A percentile compares a stretch with the other conserved stretches of the same genome.
These are phyloP conservation scores for Suhomyces tanzawaensis DNA, from an alignment of 805 yeast genomes.

Conservation along the genomic window DNA sequence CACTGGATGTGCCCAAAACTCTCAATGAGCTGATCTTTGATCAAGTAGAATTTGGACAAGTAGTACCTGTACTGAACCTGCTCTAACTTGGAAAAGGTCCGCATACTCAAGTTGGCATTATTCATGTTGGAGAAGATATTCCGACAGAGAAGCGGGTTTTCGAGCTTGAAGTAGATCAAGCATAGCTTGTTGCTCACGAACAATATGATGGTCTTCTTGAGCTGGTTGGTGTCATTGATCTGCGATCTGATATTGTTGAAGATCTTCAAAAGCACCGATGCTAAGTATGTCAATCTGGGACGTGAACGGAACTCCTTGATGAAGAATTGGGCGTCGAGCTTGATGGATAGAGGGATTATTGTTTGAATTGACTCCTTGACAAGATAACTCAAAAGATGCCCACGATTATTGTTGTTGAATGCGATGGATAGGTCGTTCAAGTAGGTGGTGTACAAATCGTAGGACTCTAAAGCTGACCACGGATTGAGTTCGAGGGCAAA, in stretches of 20 bases:
- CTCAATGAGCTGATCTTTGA: constrained; percentile 48
- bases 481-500: constrained; percentile 54
- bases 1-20: constrained; percentile 53
- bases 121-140: constrained; percentile 62
- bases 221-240: constrained; percentile 31
- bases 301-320: constrained; percentile 37
- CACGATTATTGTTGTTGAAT: constrained; percentile 43
- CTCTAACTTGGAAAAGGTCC: constrained; percentile 41
- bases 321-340: constrained; percentile 40
- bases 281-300: constrained; percentile 49
- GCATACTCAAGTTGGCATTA: constrained; percentile 44
- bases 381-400: constrained; percentile 34
- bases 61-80: constrained; percentile 53
- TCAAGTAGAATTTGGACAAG: constrained; percentile 52
- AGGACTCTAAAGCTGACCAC: constrained; percentile 48
- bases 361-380: constrained; percentile 35
- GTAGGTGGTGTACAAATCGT: constrained; percentile 51
- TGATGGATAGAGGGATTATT: constrained; percentile 45
- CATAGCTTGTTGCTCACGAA: constrained; percentile 55
- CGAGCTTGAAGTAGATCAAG: constrained; percentile 52
- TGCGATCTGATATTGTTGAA: constrained; percentile 61
- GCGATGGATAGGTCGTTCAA: constrained; percentile 49
- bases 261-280: constrained; percentile 53
- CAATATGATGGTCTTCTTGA: constrained; percentile 49
- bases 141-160: constrained; percentile 56